phyloP scores from a whole-genome alignment of 768 basidiomycete genomes.

The Mycena epipterygia region DNA sequence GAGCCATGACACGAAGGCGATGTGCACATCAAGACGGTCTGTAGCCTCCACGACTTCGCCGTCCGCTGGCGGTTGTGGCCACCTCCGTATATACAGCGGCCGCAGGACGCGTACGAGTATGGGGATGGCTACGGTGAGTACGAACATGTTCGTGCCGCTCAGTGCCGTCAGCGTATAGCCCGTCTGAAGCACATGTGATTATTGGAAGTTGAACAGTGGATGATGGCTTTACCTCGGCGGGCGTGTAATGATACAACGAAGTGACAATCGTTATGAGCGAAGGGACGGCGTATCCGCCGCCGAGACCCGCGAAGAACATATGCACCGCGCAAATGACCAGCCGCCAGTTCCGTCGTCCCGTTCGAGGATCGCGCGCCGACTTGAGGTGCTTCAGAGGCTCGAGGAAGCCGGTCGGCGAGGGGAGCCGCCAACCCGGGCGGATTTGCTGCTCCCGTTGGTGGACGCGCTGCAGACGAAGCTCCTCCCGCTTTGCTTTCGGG shows the following conservation, averaged over 20 bases:
- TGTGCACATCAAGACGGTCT: constrained; percentile 46
- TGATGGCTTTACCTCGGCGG: constrained; percentile 37
- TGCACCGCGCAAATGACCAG: constrained; percentile 46
- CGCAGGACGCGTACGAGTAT: constrained; percentile 41
- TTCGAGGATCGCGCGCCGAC: constrained; percentile 34
- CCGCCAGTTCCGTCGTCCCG: constrained; percentile 45
- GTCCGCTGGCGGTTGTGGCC: neutral
- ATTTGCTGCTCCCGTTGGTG: neutral
- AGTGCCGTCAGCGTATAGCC: constrained; percentile 41
- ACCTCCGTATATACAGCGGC: constrained; percentile 39
- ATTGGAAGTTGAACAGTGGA: neutral
- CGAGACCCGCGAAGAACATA: constrained; percentile 38
- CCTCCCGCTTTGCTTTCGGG: constrained; percentile 39
- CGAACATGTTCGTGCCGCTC: constrained; percentile 35
- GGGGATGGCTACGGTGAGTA: constrained; percentile 39
- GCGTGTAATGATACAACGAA: constrained; percentile 42
- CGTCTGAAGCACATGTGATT: constrained; percentile 27
- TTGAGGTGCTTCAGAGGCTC: constrained; percentile 41
- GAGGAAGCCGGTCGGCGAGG: constrained; percentile 25
- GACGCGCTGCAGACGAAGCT: constrained; percentile 29
- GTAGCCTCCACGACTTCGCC: constrained; percentile 23
- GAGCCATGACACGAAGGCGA: constrained; percentile 40
- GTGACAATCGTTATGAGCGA: constrained; percentile 43
- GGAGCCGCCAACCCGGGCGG: neutral
- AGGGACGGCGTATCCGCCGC: constrained; percentile 24